Evolutionary conservation across 441 rosid genomes (phyloP), one percentile per base, ranked within the genome.

Genomic region (Isatis lusitanica): DNA sequence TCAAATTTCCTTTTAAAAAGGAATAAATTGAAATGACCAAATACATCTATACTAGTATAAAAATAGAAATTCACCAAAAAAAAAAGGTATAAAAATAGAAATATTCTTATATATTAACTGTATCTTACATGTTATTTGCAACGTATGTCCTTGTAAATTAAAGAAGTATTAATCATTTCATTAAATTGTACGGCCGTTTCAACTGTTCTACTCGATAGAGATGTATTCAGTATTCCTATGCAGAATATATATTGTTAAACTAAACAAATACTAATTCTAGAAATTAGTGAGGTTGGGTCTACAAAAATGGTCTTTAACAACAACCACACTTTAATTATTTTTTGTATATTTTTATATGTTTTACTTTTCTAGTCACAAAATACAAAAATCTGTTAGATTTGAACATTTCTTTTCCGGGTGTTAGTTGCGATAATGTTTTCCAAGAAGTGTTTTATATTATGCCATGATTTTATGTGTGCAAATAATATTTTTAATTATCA

Each of bases 381-480:
- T n/a, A 7, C 5, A n/a, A 28, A 58, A 35, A 33, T 35, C 3
- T 24, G 26, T 24, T 24, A 24, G 26, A 24, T 24, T 24, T 24
- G 26, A 24, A 24, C 2, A 24, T 24, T 24, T 24, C 26, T 24
- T 24, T 24, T 24, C 26, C 2, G 26, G 3, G 26, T 24, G 26
- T 24, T 24, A 24, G 26, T 24, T 24, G 73, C 39, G 48, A 67
- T 44, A 44, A 33, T 64, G 40, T 44, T 53, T 30, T 38, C 30
- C 7, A 7, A 13, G 4, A 50, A 66, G 30, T 47, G 43, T 46
- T 16, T 44, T 35, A 24, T n/a, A 30, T 48, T 9, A 30, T 59
- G 6, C 35, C 71, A 47, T 36, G 51, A 53, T 12, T 48, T 35
- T 4, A 67, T 74, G 8, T 62, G 28, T 63, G 66, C 30, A 44